phyloP scores from a whole-genome alignment of 2,329 filamentous ascomycete genomes.

The Ilyonectria robusta region DNA sequence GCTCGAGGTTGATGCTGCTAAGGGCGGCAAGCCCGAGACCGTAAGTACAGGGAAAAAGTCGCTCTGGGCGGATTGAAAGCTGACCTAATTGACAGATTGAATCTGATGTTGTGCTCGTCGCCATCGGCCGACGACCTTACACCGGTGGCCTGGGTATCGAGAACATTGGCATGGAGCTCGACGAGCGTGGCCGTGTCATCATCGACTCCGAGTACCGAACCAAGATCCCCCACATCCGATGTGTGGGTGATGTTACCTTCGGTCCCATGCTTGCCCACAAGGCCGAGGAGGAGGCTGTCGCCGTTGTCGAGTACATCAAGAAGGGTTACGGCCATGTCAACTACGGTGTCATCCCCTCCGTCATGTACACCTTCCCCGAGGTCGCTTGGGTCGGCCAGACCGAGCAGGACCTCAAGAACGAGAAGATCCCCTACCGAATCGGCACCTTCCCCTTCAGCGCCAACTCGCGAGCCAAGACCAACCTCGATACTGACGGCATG shows the following conservation, averaged over 20 bases:
- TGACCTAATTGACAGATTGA: slow-evolving; percentile 75
- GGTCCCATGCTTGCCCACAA: slow-evolving; percentile 99
- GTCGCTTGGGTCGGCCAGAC: slow-evolving; percentile 99
- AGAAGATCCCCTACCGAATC: slow-evolving; percentile 91
- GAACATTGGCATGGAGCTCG: slow-evolving; percentile 91
- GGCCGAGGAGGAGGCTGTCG: slow-evolving; percentile 97
- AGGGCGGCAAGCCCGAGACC: slow-evolving; percentile 95
- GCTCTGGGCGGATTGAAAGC: slow-evolving; percentile 24
- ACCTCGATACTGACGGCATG: slow-evolving; percentile 93
- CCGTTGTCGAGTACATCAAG: slow-evolving; percentile 95
- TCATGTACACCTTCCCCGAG: slow-evolving; percentile 99
- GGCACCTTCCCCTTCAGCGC: slow-evolving; percentile 97
- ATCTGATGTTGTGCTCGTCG: slow-evolving; percentile 94
- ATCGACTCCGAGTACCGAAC: slow-evolving; percentile 99
- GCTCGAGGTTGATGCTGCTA: slow-evolving; percentile 90
- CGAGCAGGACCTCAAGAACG: slow-evolving; percentile 93
- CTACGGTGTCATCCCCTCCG: slow-evolving; percentile 96
- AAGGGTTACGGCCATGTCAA: slow-evolving; percentile 99
- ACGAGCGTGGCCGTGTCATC: slow-evolving; percentile 93
- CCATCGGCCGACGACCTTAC: slow-evolving; percentile 96
- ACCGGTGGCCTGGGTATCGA: slow-evolving; percentile 92
- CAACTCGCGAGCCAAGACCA: slow-evolving; percentile 99
- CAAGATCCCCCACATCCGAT: slow-evolving; percentile 96
- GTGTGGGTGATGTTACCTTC: slow-evolving; percentile 96
- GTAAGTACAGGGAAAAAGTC: slow-evolving; percentile 66